These are phyloP conservation scores for Aureobasidium sp. DNA, from an alignment of 2,329 filamentous ascomycete genomes.

Conservation along the genomic window DNA sequence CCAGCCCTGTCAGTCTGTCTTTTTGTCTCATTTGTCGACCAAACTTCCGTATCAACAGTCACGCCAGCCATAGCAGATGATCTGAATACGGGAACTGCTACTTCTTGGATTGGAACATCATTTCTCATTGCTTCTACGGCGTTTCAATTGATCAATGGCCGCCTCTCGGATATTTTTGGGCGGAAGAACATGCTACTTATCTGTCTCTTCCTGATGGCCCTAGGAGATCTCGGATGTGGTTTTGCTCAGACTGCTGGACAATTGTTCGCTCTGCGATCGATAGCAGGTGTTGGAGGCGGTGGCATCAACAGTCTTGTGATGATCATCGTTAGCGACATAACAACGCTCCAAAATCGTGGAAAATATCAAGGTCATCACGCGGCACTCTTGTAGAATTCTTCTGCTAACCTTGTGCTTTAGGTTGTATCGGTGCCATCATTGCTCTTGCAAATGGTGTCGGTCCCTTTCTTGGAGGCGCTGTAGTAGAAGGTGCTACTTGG, in stretches of 20 bases:
- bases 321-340: constrained; percentile 26
- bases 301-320: constrained; percentile 25
- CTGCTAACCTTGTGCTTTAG: constrained; percentile 37
- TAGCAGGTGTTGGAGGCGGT: constrained; percentile 22
- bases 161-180: constrained; percentile 44
- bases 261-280: constrained; percentile 25
- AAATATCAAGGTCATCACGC: constrained; percentile 12
- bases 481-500: constrained; percentile 29
- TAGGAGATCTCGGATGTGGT: constrained; percentile 40
- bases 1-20: constrained; percentile 16
- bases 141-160: constrained; percentile 42
- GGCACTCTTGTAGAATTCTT: not conserved
- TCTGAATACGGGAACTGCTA: constrained; percentile 5
- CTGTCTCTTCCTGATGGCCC: constrained; percentile 38
- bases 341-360: constrained; percentile 18
- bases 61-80: constrained; percentile 16
- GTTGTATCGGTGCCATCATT: constrained; percentile 24
- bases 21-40: constrained; percentile 16
- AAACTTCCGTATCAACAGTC: constrained; percentile 16
- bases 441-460: constrained; percentile 50
- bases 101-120: not conserved
- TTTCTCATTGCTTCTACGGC: constrained; percentile 28
- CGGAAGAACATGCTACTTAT: constrained; percentile 31
- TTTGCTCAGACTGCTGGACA: constrained; percentile 37
- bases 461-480: constrained; percentile 47